Conservation (phyloP, 169 alveolate genomes). For the Sarcocystis neurona region DNA sequence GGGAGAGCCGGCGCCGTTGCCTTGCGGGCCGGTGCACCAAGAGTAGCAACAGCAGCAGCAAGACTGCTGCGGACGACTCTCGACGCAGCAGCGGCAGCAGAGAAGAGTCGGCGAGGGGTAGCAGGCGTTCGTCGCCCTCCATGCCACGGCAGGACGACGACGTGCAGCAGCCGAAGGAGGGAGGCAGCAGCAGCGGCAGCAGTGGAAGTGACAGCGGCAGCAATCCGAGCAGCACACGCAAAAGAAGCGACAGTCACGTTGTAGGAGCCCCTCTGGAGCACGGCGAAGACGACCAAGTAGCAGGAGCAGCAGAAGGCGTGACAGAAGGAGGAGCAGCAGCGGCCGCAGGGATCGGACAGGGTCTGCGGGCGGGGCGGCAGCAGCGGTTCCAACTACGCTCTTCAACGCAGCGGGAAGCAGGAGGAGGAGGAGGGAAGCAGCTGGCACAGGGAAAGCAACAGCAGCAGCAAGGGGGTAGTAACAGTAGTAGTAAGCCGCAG, state of each 20-base stretch:
- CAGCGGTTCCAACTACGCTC: not conserved
- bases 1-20: not conserved
- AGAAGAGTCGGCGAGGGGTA: too few relatives aligned
- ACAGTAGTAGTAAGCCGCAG: not conserved
- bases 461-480: not conserved
- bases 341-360: not conserved
- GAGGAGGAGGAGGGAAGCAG: not conserved
- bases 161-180: not conserved
- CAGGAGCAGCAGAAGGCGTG: not conserved
- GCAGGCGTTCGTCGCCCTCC: too few relatives aligned
- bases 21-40: too few relatives aligned
- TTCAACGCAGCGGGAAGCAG: not conserved
- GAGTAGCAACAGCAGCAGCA: too few relatives aligned
- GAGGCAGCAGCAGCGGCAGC: not conserved
- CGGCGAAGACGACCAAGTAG: too few relatives aligned
- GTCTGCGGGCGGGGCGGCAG: not conserved
- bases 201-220: too few relatives aligned
- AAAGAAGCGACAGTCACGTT: too few relatives aligned
- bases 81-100: too few relatives aligned
- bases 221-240: too few relatives aligned
- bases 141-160: not conserved
- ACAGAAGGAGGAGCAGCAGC: not conserved
- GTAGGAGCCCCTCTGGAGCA: too few relatives aligned
- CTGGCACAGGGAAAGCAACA: not conserved
- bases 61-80: too few relatives aligned